Conservation (phyloP, 192 early-diverging fungal genomes). For the Backusella mclennaniae region DNA sequence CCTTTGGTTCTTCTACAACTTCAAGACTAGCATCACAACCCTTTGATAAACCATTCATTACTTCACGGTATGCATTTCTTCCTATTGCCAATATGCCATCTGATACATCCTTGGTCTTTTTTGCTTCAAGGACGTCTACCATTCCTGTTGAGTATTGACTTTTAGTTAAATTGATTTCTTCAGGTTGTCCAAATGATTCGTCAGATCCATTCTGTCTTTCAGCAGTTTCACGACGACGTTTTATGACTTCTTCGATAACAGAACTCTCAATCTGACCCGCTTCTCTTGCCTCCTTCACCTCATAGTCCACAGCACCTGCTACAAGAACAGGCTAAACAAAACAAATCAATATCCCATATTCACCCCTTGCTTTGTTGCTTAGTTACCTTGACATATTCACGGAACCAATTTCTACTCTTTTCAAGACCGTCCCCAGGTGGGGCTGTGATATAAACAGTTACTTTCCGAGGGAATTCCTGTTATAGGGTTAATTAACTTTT, state of each 20-base stretch:
- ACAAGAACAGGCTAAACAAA: slow-evolving; percentile 37
- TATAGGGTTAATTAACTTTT: not conserved
- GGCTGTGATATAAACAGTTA: slow-evolving; percentile 39
- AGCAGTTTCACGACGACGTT: slow-evolving; percentile 26
- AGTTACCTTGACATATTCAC: slow-evolving; percentile 45
- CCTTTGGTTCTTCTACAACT: slow-evolving; percentile 3
- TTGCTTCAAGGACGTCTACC: not conserved
- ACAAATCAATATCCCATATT: not conserved
- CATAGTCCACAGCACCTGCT: slow-evolving; percentile 44
- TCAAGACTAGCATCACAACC: slow-evolving; percentile 29
- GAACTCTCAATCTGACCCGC: slow-evolving; percentile 36
- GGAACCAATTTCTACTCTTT: slow-evolving; percentile 45
- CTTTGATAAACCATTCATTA: slow-evolving; percentile 37
- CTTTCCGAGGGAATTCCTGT: slow-evolving; percentile 37
- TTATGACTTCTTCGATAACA: slow-evolving; percentile 33
- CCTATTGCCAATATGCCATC: slow-evolving; percentile 40
- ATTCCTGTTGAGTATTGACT: not conserved
- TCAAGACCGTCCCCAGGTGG: slow-evolving; percentile 46
- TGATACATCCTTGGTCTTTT: not conserved
- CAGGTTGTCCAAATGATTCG: not conserved
- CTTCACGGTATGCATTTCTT: slow-evolving; percentile 38
- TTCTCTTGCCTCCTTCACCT: slow-evolving; percentile 38
- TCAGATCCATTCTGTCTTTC: slow-evolving; percentile 1
- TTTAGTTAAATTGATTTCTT: not conserved
- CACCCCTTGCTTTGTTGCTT: not conserved